These are phyloP conservation scores for Postia placenta DNA, from an alignment of 768 basidiomycete genomes.

Conservation along the genomic window DNA sequence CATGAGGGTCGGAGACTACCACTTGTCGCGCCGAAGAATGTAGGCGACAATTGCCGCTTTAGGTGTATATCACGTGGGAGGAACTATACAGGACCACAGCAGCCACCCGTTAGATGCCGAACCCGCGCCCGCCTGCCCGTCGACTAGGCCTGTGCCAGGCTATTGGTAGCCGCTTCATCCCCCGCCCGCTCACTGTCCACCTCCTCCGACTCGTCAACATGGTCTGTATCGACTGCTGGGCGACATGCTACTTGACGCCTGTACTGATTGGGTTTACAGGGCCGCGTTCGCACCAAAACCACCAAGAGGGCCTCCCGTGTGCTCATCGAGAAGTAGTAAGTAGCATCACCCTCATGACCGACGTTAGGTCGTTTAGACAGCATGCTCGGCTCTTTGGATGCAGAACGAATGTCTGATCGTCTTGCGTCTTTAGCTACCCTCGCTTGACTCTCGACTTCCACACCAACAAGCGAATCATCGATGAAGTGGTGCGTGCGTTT, in stretches of 20 bases:
- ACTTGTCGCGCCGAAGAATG: too few species aligned
- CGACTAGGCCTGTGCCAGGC: conserved; percentile 7
- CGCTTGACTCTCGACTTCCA: conserved; percentile 99
- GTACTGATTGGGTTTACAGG: conserved; percentile 41
- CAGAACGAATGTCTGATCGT: conserved; percentile 3
- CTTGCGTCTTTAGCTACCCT: conserved; percentile 66
- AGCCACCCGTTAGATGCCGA: background rate
- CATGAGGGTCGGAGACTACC: too few species aligned
- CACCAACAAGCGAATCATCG: conserved; percentile 98
- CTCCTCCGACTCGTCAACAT: conserved; percentile 7
- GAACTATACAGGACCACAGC: conserved; percentile 1
- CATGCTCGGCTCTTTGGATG: background rate
- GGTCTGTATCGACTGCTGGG: conserved; percentile 5
- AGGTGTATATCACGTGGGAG: too few species aligned
- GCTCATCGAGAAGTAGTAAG: conserved; percentile 98
- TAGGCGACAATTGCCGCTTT: too few species aligned
- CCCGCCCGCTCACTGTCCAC: conserved; percentile 20
- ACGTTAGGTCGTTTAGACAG: background rate
- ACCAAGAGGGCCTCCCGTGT: conserved; percentile 99
- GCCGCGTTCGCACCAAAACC: conserved; percentile 99
- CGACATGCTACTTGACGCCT: background rate
- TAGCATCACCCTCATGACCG: conserved; percentile 12
- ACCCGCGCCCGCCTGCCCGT: background rate
- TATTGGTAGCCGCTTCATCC: conserved; percentile 19
- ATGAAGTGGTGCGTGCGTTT: conserved; percentile 75